Evolutionary conservation across 805 yeast genomes (phyloP).

Genomic region (Barnettozyma salicaria): DNA sequence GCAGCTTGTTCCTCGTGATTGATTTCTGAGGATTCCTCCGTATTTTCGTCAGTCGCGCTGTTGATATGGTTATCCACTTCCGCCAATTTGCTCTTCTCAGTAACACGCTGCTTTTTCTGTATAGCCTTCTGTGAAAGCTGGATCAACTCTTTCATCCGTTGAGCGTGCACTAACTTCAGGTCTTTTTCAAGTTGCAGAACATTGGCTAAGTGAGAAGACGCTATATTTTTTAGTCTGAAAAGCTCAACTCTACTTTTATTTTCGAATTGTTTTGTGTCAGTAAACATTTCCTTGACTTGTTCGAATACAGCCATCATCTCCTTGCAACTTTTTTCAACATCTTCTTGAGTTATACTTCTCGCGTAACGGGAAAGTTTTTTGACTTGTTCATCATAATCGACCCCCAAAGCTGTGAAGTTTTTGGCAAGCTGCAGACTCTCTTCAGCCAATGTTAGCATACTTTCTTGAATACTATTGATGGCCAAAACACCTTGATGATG

Average conservation of each 20-base stretch:
- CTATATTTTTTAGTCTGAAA: constrained; percentile 27
- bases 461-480: constrained; percentile 38
- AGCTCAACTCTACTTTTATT: constrained; percentile 26
- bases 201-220: constrained; percentile 19
- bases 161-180: constrained; percentile 22
- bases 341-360: constrained; percentile 24
- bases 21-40: no score
- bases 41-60: no score
- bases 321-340: constrained; percentile 25
- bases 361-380: constrained; percentile 33
- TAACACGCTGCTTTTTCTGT: constrained; percentile 15
- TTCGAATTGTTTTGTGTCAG: constrained; percentile 17
- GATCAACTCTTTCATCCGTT: constrained; percentile 30
- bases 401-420: constrained; percentile 37
- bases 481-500: constrained; percentile 38
- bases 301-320: constrained; percentile 27
- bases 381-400: constrained; percentile 50
- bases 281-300: constrained; percentile 24
- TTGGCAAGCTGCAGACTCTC: constrained; percentile 38
- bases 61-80: no score
- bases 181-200: constrained; percentile 15
- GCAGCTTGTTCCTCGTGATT: no score
- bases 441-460: constrained; percentile 39
- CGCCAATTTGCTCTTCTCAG: no score
- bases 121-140: constrained; percentile 9